A percentile compares a stretch with the other conserved stretches of the same genome.
Evolutionary conservation across 371 early-diverging fungal genomes (phyloP).

Genomic region (Batrachochytrium dendrobatidis): DNA sequence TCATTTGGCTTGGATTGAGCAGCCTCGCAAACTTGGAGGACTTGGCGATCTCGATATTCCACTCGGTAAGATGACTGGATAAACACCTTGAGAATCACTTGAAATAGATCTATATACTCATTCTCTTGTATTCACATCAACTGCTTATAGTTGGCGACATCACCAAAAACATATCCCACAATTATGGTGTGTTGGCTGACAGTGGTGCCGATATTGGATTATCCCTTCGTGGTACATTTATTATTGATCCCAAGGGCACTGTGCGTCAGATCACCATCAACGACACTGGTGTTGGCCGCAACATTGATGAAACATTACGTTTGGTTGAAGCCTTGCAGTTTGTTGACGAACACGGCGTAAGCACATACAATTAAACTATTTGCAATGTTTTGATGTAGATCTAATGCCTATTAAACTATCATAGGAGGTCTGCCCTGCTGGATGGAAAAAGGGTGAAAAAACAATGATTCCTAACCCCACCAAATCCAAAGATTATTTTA

Average conservation of each 20-base stretch:
- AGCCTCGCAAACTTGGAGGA: conserved; percentile 81
- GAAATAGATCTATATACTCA: too few relatives aligned
- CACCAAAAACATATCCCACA: conserved; percentile 50
- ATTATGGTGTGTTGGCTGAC: conserved; percentile 73
- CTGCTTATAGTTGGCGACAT: conserved; percentile 53
- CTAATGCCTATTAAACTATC: not conserved
- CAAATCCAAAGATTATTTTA: conserved; percentile 22
- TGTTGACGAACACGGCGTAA: conserved; percentile 76
- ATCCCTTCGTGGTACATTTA: conserved; percentile 54
- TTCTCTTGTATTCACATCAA: not conserved
- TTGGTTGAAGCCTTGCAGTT: conserved; percentile 94
- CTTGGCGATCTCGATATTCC: conserved; percentile 84
- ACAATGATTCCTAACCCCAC: conserved; percentile 27
- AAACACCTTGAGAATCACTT: too few relatives aligned
- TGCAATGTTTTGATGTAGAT: conserved; percentile 7
- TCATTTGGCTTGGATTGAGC: conserved; percentile 58
- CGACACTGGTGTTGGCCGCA: conserved; percentile 81
- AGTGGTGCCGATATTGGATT: conserved; percentile 48
- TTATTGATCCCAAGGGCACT: conserved; percentile 87
- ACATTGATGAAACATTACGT: conserved; percentile 71
- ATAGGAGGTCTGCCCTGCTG: conserved; percentile 69
- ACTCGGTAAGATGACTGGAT: conserved; percentile 36
- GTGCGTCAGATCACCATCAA: conserved; percentile 62
- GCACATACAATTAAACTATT: conserved; percentile 5
- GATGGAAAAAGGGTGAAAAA: conserved; percentile 69